Evolutionary conservation across 106 monocot genomes (phyloP).

Genomic region (Phalaenopsis equestris): DNA sequence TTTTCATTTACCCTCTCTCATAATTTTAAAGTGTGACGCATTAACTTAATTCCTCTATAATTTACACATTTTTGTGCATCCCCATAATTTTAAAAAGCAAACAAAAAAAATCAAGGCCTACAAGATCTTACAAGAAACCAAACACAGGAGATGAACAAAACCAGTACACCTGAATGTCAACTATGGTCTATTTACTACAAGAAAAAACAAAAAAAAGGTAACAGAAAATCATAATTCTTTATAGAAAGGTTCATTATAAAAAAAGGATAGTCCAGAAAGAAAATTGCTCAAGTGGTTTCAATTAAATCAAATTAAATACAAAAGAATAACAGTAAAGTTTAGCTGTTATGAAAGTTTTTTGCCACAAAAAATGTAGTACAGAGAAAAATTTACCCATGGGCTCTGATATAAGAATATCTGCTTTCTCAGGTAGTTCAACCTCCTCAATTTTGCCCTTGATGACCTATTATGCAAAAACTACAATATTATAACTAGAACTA

Average conservation of each 20-base stretch:
- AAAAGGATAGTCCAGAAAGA: neutral
- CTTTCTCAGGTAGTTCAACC: slow-evolving; percentile 87
- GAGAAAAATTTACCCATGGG: slow-evolving; percentile 76
- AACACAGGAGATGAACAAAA: neutral
- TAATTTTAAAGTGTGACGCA: too few relatives aligned
- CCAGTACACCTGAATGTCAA: neutral
- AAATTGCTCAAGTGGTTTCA: neutral
- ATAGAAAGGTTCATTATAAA: neutral
- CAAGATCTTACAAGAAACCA: neutral
- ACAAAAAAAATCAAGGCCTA: neutral
- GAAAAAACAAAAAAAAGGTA: neutral
- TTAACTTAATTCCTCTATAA: too few relatives aligned
- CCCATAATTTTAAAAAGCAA: neutral
- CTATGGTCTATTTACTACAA: neutral
- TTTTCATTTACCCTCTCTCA: too few relatives aligned
- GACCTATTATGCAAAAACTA: slow-evolving; percentile 38
- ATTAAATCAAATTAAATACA: neutral
- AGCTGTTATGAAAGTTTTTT: neutral
- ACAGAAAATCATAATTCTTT: neutral
- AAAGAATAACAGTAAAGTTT: neutral
- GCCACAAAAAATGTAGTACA: neutral
- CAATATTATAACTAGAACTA: neutral
- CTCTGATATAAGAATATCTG: slow-evolving; percentile 97
- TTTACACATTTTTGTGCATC: too few relatives aligned
- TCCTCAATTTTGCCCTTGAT: slow-evolving; percentile 97